Conservation (phyloP, 2,329 filamentous ascomycete genomes). For the Claviceps spartinae region DNA sequence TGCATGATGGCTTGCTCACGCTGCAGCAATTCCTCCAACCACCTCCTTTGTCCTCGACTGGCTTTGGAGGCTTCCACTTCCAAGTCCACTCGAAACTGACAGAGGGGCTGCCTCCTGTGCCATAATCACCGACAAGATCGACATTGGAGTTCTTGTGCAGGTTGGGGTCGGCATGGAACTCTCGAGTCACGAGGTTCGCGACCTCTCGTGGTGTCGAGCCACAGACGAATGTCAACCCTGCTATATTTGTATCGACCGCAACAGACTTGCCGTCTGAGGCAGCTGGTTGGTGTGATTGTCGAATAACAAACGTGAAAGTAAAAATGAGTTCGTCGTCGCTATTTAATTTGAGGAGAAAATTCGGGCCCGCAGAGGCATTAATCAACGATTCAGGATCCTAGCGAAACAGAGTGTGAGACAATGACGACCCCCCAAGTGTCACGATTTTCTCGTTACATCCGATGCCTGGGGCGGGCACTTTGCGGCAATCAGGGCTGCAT, state of each 20-base stretch:
- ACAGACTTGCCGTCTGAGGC: slow-evolving; percentile 35
- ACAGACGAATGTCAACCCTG: slow-evolving; percentile 83
- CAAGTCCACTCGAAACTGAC: slow-evolving; percentile 91
- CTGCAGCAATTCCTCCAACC: slow-evolving; percentile 96
- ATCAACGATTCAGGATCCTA: slow-evolving; percentile 63
- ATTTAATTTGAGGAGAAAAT: slow-evolving; percentile 72
- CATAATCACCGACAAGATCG: slow-evolving; percentile 82
- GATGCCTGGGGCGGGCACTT: background rate
- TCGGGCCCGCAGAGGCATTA: slow-evolving; percentile 37
- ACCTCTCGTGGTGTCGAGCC: slow-evolving; percentile 76
- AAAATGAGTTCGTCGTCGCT: slow-evolving; percentile 91
- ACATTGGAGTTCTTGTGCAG: slow-evolving; percentile 96
- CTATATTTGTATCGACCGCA: slow-evolving; percentile 60
- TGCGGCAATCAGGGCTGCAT: slow-evolving; percentile 8
- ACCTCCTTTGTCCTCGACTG: slow-evolving; percentile 65
- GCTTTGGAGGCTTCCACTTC: slow-evolving; percentile 90
- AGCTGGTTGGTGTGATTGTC: slow-evolving; percentile 33
- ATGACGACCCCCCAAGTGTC: background rate
- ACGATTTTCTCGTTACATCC: background rate
- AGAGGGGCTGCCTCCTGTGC: slow-evolving; percentile 68
- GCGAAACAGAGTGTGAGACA: slow-evolving; percentile 4
- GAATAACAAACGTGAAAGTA: slow-evolving; percentile 78
- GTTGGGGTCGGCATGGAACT: slow-evolving; percentile 95
- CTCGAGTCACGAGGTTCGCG: slow-evolving; percentile 83
- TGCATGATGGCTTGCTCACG: slow-evolving; percentile 26